A percentile compares a stretch with the other conserved stretches of the same genome.
Conservation (phyloP, 768 basidiomycete species). For the Calocera cornea region DNA sequence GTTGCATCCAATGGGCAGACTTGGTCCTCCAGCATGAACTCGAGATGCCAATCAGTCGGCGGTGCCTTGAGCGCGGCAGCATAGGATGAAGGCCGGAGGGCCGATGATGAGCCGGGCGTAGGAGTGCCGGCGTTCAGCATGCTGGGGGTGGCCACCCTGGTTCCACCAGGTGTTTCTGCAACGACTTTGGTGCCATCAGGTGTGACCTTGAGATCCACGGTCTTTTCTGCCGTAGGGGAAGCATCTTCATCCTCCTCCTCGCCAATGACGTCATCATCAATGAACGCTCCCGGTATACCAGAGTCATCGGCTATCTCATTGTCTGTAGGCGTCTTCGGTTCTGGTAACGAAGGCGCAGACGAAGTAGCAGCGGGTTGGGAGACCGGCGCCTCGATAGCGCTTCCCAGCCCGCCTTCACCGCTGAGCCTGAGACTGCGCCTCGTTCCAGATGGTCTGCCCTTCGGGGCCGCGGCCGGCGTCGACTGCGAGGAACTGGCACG, state of each 20-base stretch:
- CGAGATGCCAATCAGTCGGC: slow-evolving; percentile 91
- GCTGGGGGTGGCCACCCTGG: slow-evolving; percentile 77
- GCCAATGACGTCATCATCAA: slow-evolving; percentile 78
- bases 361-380: slow-evolving; percentile 18
- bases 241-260: slow-evolving; percentile 70
- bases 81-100: slow-evolving; percentile 42
- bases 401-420: slow-evolving; percentile 39
- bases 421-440: slow-evolving; percentile 75
- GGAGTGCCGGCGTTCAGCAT: slow-evolving; percentile 17
- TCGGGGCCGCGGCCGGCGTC: background rate
- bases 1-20: slow-evolving; percentile 74
- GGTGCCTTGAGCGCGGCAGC: slow-evolving; percentile 88
- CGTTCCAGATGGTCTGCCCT: slow-evolving; percentile 30
- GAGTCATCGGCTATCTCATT: slow-evolving; percentile 43
- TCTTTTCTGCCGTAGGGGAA: slow-evolving; percentile 54
- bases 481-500: background rate
- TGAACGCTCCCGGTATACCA: slow-evolving; percentile 46
- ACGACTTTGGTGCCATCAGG: slow-evolving; percentile 85
- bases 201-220: slow-evolving; percentile 67
- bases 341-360: slow-evolving; percentile 25
- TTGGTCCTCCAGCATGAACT: slow-evolving; percentile 88
- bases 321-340: slow-evolving; percentile 44
- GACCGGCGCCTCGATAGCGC: slow-evolving; percentile 1
- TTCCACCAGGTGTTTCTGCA: slow-evolving; percentile 94
- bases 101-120: slow-evolving; percentile 16